Evolutionary conservation across 345 rosid genomes (phyloP).

Genomic region (Kernera saxatilis): DNA sequence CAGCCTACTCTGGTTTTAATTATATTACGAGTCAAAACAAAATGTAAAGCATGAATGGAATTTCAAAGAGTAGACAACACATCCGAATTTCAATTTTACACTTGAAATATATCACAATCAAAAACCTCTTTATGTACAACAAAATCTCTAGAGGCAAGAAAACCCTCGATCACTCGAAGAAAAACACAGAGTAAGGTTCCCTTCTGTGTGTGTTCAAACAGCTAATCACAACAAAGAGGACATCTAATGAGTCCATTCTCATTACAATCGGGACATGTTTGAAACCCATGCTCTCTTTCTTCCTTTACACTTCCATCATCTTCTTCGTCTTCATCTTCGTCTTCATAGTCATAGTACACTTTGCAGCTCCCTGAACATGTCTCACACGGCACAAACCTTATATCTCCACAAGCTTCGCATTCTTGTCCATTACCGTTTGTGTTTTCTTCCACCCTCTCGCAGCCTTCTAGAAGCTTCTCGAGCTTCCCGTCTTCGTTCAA

Average conservation of each 20-base stretch:
- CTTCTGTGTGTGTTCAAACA: constrained; percentile 3
- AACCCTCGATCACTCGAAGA: neutral
- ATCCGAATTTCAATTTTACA: neutral
- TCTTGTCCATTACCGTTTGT: constrained; percentile 28
- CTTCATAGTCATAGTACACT: constrained; percentile 48
- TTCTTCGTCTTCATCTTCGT: constrained; percentile 28
- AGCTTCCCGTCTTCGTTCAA: constrained; percentile 83
- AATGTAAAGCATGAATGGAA: neutral
- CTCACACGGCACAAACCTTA: constrained; percentile 89
- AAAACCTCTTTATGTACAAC: constrained; percentile 19
- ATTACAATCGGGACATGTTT: constrained; percentile 85
- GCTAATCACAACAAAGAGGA: constrained; percentile 56
- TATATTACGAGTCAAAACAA: neutral
- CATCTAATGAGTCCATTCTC: constrained; percentile 90
- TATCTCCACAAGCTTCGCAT: constrained; percentile 87
- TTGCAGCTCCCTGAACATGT: constrained; percentile 94
- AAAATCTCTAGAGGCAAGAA: constrained; percentile 5
- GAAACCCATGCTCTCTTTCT: constrained; percentile 55
- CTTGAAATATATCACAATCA: neutral
- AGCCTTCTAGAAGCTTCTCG: constrained; percentile 51
- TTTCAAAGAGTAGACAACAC: constrained; percentile 1
- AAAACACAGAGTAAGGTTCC: neutral
- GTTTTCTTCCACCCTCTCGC: constrained; percentile 45
- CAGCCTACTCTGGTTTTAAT: neutral
- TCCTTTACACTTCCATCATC: constrained; percentile 29